Evolutionary conservation across 2,329 filamentous ascomycete genomes (phyloP), one percentile per base, ranked within the genome.

Genomic region (Scortechinia acanthostroma): DNA sequence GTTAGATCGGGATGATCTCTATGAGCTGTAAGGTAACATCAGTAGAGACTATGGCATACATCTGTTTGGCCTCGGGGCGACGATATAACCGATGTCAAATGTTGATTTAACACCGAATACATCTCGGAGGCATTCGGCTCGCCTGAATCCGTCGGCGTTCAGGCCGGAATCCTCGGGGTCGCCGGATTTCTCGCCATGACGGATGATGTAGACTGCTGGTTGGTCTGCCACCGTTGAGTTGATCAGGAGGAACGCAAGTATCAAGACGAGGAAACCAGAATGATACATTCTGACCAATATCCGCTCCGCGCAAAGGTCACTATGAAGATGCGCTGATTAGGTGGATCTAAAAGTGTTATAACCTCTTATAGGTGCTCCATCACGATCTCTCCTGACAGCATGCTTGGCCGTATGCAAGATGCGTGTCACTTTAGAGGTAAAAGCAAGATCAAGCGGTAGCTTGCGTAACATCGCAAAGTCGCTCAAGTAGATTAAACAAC

Each of bases 101-200:
- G 44, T 25, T 0, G 74, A 78, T 14, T 52, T 55, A 0, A 60
- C 55, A 0, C 76, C 74, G 53, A 83, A 83, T 1, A 83, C 73
- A 5, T 51, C 62, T 10, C 72, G 63, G n/a, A 83, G 60, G 50
- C 78, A 82, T 52, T 83, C 72, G 0, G 78, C 74, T 15, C 79
- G 73, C 57, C 77, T 47, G 45, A 68, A 50, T n/a, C 79, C 79
- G 48, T 69, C 53, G 0, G 65, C 51, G 46, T 58, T 76, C 42
- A 83, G 62, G 2, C 76, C 77, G 17, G 14, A 6, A 19, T 19
- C 17, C 46, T 69, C 60, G 23, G 63, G 62, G 15, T 67, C 66
- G 28, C 66, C 58, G 1, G 78, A 77, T 58, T 83, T 83, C 58
- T 83, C 79, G 47, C 78, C 79, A 50, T 83, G 79, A 16, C 78